phyloP scores from a whole-genome alignment of 768 basidiomycete genomes.

The Psilocybe subaeruginosa region DNA sequence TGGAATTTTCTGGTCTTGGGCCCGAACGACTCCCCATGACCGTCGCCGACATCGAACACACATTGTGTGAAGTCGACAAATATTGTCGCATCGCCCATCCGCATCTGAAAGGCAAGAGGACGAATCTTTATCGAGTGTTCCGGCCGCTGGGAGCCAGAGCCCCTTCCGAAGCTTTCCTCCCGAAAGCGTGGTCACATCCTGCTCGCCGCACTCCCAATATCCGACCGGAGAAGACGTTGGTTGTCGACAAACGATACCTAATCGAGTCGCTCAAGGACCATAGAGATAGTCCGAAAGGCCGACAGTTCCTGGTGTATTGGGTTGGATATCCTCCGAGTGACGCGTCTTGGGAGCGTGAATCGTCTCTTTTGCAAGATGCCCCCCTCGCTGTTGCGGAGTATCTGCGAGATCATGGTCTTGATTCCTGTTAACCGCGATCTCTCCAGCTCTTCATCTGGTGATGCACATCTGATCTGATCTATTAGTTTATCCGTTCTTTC shows the following conservation, averaged over 20 bases:
- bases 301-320: slow-evolving; percentile 58
- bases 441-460: too few species aligned
- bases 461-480: too few species aligned
- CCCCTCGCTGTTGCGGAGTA: slow-evolving; percentile 48
- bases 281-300: slow-evolving; percentile 30
- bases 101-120: slow-evolving; percentile 43
- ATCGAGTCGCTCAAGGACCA: slow-evolving; percentile 40
- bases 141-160: slow-evolving; percentile 26
- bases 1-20: slow-evolving; percentile 56
- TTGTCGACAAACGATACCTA: slow-evolving; percentile 47
- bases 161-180: slow-evolving; percentile 24
- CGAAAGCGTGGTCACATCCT: slow-evolving; percentile 59
- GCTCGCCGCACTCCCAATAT: slow-evolving; percentile 45
- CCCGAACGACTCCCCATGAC: slow-evolving; percentile 52
- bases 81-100: slow-evolving; percentile 66
- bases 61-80: slow-evolving; percentile 80
- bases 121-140: slow-evolving; percentile 41
- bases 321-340: slow-evolving; percentile 51
- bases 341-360: slow-evolving; percentile 63
- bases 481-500: too few species aligned
- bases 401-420: neutral
- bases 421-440: too few species aligned
- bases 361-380: slow-evolving; percentile 49
- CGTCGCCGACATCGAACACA: slow-evolving; percentile 77
- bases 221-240: slow-evolving; percentile 34